Evolutionary conservation across 306 rosid genomes (phyloP), one percentile per base, ranked within the genome.

Genomic region (Cicer pinnatifidum): DNA sequence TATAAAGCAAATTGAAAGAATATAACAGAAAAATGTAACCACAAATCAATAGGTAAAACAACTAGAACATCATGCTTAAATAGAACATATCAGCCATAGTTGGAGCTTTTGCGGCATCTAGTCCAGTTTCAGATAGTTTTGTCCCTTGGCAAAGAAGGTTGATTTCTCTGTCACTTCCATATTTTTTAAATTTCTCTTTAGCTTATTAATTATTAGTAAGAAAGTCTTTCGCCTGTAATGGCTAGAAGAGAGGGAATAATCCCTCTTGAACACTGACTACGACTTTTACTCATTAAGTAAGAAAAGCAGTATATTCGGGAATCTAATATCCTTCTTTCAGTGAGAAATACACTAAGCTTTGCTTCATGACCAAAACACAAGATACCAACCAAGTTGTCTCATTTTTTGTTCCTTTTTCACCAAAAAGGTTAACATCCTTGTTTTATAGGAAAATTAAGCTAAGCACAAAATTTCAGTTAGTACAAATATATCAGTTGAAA

Each of bases 361-460:
- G 50, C 45, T 56, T 51, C 57, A 52, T 53, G 58, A 76, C 61
- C 40, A 8, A 70, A 71, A 47, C 69, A 46, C 50, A 40, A 75
- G 12, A 57, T 39, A 75, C 69, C 60, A 44, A 75, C 62, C 64
- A 81, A n/a, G 50, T 15, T 75, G 41, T 17, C 28, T 35, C 69
- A 19, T 52, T 63, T 60, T 60, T 46, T 58, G 46, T 60, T 75
- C 45, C 23, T 16, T 44, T 51, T 33, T 56, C 54, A 17, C 33
- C 20, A 75, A 23, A 74, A 67, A 33, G 7, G 40, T 58, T 59
- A 19, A 50, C 11, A 62, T 67, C 61, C 11, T 76, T 56, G 71
- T 81, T 81, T 56, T 23, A 20, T 53, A 75, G 11, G 50, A 69
- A 11, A 75, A 48, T 6, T 50, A 65, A 76, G 69, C 77, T 64